Conservation (phyloP, 2,329 filamentous ascomycete genomes). For the Aureobasidium namibiae region DNA sequence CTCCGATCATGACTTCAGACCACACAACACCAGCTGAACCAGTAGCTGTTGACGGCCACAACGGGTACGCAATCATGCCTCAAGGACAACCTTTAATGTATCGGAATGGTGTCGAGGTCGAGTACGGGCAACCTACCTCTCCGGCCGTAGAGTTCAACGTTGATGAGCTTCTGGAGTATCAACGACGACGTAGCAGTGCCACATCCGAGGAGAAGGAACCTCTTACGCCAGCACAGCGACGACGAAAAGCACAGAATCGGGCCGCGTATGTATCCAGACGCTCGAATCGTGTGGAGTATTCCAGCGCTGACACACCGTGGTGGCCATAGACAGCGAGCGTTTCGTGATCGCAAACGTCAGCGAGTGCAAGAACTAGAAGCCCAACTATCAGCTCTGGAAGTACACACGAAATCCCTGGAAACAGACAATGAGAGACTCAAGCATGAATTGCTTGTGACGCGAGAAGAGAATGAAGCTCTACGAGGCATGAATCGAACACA, state of each 20-base stretch:
- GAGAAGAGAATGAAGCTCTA: constrained; percentile 87
- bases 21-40: neutral
- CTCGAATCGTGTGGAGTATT: neutral
- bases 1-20: neutral
- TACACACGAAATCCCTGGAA: constrained; percentile 61
- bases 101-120: neutral
- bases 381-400: constrained; percentile 71
- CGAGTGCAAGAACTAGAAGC: constrained; percentile 89
- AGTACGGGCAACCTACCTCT: neutral
- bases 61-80: neutral
- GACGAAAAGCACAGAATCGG: constrained; percentile 62
- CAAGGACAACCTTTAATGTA: neutral
- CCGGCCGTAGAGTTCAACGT: constrained; percentile 5
- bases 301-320: constrained; percentile 9
- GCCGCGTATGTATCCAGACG: constrained; percentile 53
- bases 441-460: constrained; percentile 71
- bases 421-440: constrained; percentile 83
- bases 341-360: constrained; percentile 89
- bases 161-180: constrained; percentile 8
- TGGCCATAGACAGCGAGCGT: constrained; percentile 73
- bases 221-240: constrained; percentile 42
- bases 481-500: neutral
- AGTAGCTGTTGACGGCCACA: neutral
- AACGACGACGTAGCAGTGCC: constrained; percentile 16
- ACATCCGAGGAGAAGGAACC: constrained; percentile 41